Conservation (phyloP, 2,329 filamentous ascomycete species). For the Ophiocordyceps camponoti-leonardi region DNA sequence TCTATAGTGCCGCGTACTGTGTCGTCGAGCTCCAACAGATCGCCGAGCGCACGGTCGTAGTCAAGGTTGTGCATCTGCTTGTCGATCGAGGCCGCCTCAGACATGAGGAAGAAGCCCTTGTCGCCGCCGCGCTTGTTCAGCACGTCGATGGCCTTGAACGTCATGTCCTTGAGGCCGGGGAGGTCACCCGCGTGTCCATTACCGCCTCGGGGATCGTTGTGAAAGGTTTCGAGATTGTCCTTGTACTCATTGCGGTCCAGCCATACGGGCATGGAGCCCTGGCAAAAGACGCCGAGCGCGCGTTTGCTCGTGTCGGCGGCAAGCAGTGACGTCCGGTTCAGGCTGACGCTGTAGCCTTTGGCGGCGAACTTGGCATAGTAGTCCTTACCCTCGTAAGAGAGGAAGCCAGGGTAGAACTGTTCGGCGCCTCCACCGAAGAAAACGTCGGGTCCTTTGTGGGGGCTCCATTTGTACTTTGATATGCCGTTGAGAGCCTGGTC, state of each 20-base stretch:
- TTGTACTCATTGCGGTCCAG: conserved; percentile 70
- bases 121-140: conserved; percentile 48
- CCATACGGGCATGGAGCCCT: conserved; percentile 65
- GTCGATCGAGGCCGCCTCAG: conserved; percentile 70
- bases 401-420: conserved; percentile 51
- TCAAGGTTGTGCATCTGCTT: conserved; percentile 81
- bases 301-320: conserved; percentile 38
- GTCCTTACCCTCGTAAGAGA: conserved; percentile 52
- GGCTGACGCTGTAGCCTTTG: conserved; percentile 52
- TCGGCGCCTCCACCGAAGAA: conserved; percentile 73
- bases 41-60: conserved; percentile 71
- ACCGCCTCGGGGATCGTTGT: conserved; percentile 53
- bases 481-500: conserved; percentile 62
- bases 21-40: conserved; percentile 74
- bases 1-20: conserved; percentile 59
- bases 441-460: conserved; percentile 58
- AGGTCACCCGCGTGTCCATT: conserved; percentile 51
- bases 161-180: conserved; percentile 79
- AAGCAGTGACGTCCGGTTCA: conserved; percentile 57
- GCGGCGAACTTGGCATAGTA: conserved; percentile 66
- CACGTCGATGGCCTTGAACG: conserved; percentile 68
- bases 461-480: conserved; percentile 67
- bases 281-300: conserved; percentile 63
- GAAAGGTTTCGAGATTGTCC: conserved; percentile 46
- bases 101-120: conserved; percentile 76